These are phyloP conservation scores for Colletotrichum australisinense DNA, from an alignment of 2,329 filamentous ascomycete species.

Conservation along the genomic window DNA sequence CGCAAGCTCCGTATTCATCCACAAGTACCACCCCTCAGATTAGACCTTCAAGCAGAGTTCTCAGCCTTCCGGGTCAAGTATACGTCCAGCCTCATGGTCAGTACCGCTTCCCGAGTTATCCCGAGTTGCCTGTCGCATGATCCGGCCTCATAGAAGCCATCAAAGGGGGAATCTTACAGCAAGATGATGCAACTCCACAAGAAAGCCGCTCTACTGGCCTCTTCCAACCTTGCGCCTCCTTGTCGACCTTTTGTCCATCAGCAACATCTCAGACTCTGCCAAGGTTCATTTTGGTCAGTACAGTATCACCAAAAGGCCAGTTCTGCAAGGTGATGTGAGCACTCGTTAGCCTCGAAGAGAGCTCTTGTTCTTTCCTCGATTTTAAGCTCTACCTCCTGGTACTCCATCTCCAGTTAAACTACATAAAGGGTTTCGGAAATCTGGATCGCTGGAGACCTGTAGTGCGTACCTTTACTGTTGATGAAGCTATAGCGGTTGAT, in stretches of 20 bases:
- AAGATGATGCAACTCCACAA: background rate
- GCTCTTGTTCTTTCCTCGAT: background rate
- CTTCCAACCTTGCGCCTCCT: background rate
- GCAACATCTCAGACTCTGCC: background rate
- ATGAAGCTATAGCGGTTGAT: background rate
- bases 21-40: no score
- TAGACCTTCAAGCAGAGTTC: background rate
- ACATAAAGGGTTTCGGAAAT: background rate
- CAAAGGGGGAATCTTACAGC: background rate
- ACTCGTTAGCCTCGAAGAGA: background rate
- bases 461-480: background rate
- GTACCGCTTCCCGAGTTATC: no score
- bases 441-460: background rate
- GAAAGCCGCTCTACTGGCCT: background rate
- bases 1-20: no score
- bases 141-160: background rate
- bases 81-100: background rate
- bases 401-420: background rate
- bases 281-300: background rate
- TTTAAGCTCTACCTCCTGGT: background rate
- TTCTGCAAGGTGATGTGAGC: background rate
- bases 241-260: background rate
- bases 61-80: background rate
- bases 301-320: background rate
- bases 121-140: background rate